Base-by-base conservation (phyloP, 768 basidiomycete genomes). In the Gelatoporia subvermispora region DNA sequence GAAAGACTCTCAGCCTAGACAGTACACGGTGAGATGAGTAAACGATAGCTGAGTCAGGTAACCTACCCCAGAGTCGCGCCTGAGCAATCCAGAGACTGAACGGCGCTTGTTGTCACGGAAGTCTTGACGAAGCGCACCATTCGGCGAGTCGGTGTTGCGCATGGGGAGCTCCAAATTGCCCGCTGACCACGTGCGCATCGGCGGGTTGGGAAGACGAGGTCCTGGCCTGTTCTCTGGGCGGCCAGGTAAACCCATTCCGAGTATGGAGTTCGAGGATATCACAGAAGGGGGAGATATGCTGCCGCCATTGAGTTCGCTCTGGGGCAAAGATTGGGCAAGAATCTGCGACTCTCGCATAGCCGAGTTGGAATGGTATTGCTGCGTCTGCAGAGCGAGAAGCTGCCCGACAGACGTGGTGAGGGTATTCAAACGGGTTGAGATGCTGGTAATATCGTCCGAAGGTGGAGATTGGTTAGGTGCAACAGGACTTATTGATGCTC, bases 351-450 rank as follows among this genome's bases (percentile, higher is more conserved):
- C 53, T 43, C 55, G 53, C 42, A 60, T 43, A 15, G 48, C 53
- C 38, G 54, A 36, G 35, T 50, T 71, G 42, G 68, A 65, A 51
- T 85, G 84, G 20, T 84, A 78, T 44, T 76, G 74, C 55, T 89
- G 87, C 1, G 87, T 89, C 63, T 89, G 88, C 37, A 90, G 64
- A 2, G 86, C 85, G 8, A 93, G 77, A 21, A 93, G 75, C 63
- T 91, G 89, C 20, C 89, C 85, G 44, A 93, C 90, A 8, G 91
- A 91, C 2, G 85, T 82, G 16, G 88, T 88, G 57, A 93, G 69
- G 9, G 83, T 84, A 61, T 82, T 85, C 47, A 93, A 72, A 35
- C 88, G 80, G 57, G 87, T 86, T 9, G 86, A 85, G 37, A 91
- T 88, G 43, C 82, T 77, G 9, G 77, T 72, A 49, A 89, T 79